Evolutionary conservation across 2,329 filamentous ascomycete species (phyloP), one percentile per base, ranked within the genome.

Genomic region (Colletotrichum eleusines): DNA sequence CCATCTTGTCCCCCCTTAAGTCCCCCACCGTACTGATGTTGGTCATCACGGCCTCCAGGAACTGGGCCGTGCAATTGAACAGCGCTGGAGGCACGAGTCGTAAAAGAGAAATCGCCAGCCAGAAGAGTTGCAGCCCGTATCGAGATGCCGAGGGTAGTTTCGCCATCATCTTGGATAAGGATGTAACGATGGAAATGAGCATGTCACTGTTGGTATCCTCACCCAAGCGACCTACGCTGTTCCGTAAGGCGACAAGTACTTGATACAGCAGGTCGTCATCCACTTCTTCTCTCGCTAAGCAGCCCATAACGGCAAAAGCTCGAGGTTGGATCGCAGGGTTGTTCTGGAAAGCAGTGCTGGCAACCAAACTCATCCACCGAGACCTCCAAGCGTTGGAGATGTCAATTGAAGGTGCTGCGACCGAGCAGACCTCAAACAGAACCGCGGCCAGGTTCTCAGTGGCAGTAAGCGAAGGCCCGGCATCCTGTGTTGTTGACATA

Each of bases 261-360:
- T 92, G 90, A 76, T 92, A 92, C 2, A 92, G 84, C 5, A 92
- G 82, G 76, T 92, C 90, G 73, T 92, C 90, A 64, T 92, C 90
- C 1, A 92, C 90, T 76, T 92, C 90, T 76, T 92, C 90, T n/a
- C 89, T 84, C 31, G 90, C 90, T 12, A 92, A 80, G 74, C 90
- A 92, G 18, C 90, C 90, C 90, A 92, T 92, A 50, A 92, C 90
- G 2, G 89, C 87, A 75, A 92, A 92, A 1, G 90, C 90, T 26
- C 89, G 84, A 7, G 90, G 90, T 73, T 92, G 90, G 66, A 92
- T 90, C 2, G 90, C 90, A 11, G 90, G 90, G 76, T 92, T 92
- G 76, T 90, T 92, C 76, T 92, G 90, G 77, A 92, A 92, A 0
- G 90, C 90, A 12, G 90, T 92, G 76, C 90, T 92, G 20, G 90